phyloP scores from a whole-genome alignment of 1,284 basidiomycete genomes.

The Ustilago xerochloae region DNA sequence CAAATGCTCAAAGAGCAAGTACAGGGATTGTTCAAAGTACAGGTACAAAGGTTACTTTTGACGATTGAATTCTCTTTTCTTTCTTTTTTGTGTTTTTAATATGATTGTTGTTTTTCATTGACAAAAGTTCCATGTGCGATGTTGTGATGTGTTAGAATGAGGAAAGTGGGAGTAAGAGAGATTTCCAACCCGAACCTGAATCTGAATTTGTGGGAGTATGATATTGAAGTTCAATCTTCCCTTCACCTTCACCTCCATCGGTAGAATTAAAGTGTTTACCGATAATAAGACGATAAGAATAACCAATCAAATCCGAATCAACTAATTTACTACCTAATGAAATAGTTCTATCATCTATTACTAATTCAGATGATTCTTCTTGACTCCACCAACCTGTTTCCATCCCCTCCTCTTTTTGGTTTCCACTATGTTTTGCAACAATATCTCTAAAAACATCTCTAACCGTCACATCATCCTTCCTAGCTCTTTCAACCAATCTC shows the following conservation, averaged over 20 bases:
- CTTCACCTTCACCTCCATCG: not conserved
- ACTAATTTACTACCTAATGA: conserved; percentile 63
- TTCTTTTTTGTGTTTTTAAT: not conserved
- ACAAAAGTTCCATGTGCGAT: too few species aligned
- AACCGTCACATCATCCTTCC: not conserved
- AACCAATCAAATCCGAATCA: conserved; percentile 67
- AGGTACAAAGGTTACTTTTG: conserved; percentile 86
- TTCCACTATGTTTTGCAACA: not conserved
- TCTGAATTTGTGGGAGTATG: not conserved
- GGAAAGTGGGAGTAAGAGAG: not conserved
- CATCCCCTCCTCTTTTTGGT: not conserved
- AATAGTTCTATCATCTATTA: conserved; percentile 63
- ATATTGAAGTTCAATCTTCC: conserved; percentile 31
- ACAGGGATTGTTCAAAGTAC: conserved; percentile 82
- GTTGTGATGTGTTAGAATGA: conserved; percentile 8
- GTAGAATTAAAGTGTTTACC: conserved; percentile 51
- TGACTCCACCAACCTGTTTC: conserved; percentile 5
- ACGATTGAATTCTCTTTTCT: conserved; percentile 8
- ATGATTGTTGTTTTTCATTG: not conserved
- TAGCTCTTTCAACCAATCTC: not conserved
- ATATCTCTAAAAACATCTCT: not conserved
- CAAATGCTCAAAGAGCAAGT: conserved; percentile 85
- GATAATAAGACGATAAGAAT: conserved; percentile 57
- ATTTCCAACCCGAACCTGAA: not conserved
- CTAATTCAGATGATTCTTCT: conserved; percentile 36